Evolutionary conservation across 345 rosid genomes (phyloP).

Genomic region (Eucalyptus erythrocorys): DNA sequence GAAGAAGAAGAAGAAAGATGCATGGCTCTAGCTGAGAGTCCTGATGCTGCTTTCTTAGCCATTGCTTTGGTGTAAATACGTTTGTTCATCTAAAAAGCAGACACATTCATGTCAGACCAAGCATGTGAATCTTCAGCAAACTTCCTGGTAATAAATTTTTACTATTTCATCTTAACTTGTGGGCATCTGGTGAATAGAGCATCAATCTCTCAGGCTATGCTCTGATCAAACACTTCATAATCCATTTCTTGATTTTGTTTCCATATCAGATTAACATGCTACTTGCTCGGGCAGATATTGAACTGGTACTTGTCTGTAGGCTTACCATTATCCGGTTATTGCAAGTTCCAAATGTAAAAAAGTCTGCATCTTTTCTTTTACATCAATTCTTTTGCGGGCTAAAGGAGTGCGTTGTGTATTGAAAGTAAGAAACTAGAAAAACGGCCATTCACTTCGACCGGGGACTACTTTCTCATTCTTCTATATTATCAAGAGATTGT

Average conservation of each 20-base stretch:
- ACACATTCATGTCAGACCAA: constrained; percentile 17
- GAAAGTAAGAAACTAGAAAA: background rate
- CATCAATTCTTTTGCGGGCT: background rate
- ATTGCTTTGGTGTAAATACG: constrained; percentile 35
- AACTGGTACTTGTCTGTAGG: background rate
- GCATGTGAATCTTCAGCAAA: constrained; percentile 10
- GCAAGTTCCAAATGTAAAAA: background rate
- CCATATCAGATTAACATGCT: background rate
- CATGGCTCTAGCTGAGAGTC: background rate
- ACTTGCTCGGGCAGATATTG: background rate
- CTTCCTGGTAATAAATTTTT: constrained; percentile 30
- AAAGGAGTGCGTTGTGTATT: background rate
- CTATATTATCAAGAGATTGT: background rate
- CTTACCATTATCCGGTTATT: background rate
- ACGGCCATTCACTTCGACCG: background rate
- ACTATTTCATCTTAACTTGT: background rate
- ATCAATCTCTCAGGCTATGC: background rate
- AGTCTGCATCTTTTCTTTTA: background rate
- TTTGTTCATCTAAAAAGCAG: constrained; percentile 12
- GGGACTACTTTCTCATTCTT: background rate
- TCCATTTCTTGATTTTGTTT: background rate
- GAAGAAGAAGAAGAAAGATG: constrained; percentile 10
- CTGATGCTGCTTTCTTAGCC: constrained; percentile 1
- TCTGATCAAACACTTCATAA: background rate
- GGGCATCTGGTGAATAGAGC: background rate